These are phyloP conservation scores for Cercis canadensis DNA, from an alignment of 306 rosid genomes.

Conservation along the genomic window DNA sequence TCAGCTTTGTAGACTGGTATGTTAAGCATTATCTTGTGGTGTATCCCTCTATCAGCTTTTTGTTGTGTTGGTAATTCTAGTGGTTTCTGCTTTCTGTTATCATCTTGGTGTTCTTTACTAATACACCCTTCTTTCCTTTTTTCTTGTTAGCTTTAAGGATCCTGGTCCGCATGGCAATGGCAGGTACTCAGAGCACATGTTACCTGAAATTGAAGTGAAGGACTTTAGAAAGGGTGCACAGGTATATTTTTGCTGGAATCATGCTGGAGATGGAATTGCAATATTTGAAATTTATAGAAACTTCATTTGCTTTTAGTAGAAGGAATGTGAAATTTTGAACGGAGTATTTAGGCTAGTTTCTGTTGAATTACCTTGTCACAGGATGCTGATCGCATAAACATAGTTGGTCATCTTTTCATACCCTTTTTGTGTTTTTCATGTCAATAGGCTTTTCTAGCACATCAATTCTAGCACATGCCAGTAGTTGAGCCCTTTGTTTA, in stretches of 20 bases:
- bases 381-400: not conserved
- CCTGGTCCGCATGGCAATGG: constrained; percentile 99
- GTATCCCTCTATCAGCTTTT: constrained; percentile 3
- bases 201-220: constrained; percentile 90
- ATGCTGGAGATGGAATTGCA: constrained; percentile 25
- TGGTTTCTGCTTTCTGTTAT: constrained; percentile 33
- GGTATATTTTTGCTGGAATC: constrained; percentile 57
- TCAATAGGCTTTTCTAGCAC: constrained; percentile 20
- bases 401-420: constrained; percentile 14
- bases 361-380: constrained; percentile 18
- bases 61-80: constrained; percentile 8
- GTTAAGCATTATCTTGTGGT: constrained; percentile 33
- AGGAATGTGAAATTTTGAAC: constrained; percentile 23
- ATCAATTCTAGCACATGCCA: not conserved
- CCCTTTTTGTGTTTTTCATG: constrained; percentile 8
- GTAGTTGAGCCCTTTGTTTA: constrained; percentile 14
- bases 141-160: constrained; percentile 80
- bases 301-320: not conserved
- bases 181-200: constrained; percentile 92
- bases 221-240: constrained; percentile 99
- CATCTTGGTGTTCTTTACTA: constrained; percentile 29
- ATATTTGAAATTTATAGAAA: constrained; percentile 22
- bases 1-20: constrained; percentile 96
- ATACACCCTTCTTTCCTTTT: constrained; percentile 20
- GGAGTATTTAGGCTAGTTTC: constrained; percentile 24